Evolutionary conservation across 305 asterid species (phyloP).

Genomic region (Plantago lanceolata): DNA sequence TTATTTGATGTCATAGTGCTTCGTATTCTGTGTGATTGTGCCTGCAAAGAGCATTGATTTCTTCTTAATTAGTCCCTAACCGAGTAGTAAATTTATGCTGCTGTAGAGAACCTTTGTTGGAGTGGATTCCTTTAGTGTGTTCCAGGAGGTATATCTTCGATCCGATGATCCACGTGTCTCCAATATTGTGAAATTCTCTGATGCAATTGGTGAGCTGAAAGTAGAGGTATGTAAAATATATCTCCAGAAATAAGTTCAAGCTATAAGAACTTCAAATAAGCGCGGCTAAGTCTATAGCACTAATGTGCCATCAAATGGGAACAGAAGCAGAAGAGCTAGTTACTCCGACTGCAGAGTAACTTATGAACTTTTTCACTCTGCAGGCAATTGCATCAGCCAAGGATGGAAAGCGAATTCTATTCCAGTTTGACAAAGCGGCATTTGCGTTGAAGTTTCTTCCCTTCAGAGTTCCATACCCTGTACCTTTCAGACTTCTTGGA

Average conservation of each 20-base stretch:
- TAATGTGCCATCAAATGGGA: no score
- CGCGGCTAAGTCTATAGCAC: no score
- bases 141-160: slow-evolving; percentile 79
- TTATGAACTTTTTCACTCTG: slow-evolving; percentile 17
- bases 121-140: slow-evolving; percentile 76
- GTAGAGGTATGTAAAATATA: slow-evolving; percentile 54
- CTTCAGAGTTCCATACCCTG: slow-evolving; percentile 88
- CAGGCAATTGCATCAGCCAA: slow-evolving; percentile 70
- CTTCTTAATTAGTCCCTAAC: no score
- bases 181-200: slow-evolving; percentile 76
- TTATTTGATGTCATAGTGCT: slow-evolving; percentile 6
- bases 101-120: slow-evolving; percentile 91
- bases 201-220: slow-evolving; percentile 71
- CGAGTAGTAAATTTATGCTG: slow-evolving; percentile 4
- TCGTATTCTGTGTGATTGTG: neutral
- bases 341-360: slow-evolving; percentile 2
- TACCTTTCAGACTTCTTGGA: slow-evolving; percentile 86
- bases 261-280: no score
- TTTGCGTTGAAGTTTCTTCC: slow-evolving; percentile 77
- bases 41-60: no score
- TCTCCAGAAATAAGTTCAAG: no score
- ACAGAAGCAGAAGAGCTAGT: neutral
- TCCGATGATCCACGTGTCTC: slow-evolving; percentile 77
- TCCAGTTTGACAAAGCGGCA: slow-evolving; percentile 87
- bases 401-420: slow-evolving; percentile 67